These are phyloP conservation scores for Paramecium pentaurelia DNA, from an alignment of 73 alveolate species.

Conservation along the genomic window DNA sequence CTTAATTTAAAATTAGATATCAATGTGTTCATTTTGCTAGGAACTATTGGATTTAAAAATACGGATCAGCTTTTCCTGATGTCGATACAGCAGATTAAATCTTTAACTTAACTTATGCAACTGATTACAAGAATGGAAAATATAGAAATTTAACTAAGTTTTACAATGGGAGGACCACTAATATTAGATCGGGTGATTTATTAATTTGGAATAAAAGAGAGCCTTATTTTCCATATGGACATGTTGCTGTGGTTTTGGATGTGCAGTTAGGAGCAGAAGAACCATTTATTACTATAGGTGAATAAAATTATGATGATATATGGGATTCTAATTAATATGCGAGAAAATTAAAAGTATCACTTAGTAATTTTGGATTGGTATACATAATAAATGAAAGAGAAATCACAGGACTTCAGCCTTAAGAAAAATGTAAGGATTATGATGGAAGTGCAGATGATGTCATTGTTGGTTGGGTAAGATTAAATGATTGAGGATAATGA, in stretches of 20 bases:
- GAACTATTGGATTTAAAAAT: background rate
- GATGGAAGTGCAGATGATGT: background rate
- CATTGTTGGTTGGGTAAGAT: slow-evolving; percentile 41
- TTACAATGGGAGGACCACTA: background rate
- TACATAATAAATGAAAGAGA: background rate
- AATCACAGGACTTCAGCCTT: background rate
- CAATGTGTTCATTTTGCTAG: slow-evolving; percentile 45
- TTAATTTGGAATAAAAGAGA: background rate
- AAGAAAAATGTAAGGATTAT: slow-evolving; percentile 16
- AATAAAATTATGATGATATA: slow-evolving; percentile 29
- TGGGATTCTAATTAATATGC: slow-evolving; percentile 8
- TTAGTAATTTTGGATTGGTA: background rate
- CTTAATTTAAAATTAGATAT: background rate
- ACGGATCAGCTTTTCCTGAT: background rate
- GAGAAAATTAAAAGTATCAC: background rate
- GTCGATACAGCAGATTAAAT: slow-evolving; percentile 19
- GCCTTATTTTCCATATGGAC: background rate
- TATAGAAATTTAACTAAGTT: background rate
- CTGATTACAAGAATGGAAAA: background rate
- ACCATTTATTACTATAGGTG: background rate
- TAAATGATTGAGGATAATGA: background rate
- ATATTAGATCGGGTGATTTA: background rate
- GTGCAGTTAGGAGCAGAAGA: background rate
- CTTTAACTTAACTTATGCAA: background rate
- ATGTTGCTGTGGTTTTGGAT: slow-evolving; percentile 1